Evolutionary conservation across 2,329 filamentous ascomycete genomes (phyloP).

Genomic region (Cladobotryum mycophilum): DNA sequence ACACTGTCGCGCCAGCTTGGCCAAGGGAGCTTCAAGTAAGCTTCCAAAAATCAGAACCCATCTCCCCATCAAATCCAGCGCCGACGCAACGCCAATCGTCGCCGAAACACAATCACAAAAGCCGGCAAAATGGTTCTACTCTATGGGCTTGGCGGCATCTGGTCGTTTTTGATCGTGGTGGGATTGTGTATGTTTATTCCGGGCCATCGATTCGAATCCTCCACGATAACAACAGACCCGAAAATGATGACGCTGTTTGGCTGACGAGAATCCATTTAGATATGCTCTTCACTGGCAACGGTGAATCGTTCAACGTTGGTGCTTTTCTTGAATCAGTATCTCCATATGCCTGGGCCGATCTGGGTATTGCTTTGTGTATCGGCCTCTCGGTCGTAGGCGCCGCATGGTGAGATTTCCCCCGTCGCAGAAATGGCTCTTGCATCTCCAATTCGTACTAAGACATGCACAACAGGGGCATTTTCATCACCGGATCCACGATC

Average conservation of each 20-base stretch:
- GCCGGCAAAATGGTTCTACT: constrained; percentile 58
- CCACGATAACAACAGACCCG: too few relatives aligned
- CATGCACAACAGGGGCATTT: constrained; percentile 73
- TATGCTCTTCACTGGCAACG: constrained; percentile 96
- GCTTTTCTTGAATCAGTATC: constrained; percentile 91
- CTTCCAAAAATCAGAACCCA: constrained; percentile 13
- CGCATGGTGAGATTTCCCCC: constrained; percentile 64
- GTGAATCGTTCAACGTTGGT: constrained; percentile 95
- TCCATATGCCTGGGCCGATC: constrained; percentile 85
- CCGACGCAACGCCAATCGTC: constrained; percentile 15
- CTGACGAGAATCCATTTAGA: constrained; percentile 47
- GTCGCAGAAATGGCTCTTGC: neutral
- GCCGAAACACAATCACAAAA: constrained; percentile 18
- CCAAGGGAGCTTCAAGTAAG: constrained; percentile 15
- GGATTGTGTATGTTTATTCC: constrained; percentile 62
- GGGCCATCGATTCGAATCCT: too few relatives aligned
- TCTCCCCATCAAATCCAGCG: constrained; percentile 3
- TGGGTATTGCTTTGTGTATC: constrained; percentile 91
- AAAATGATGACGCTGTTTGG: constrained; percentile 6
- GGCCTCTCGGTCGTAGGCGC: constrained; percentile 93
- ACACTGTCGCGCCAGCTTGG: constrained; percentile 16
- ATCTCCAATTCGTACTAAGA: neutral
- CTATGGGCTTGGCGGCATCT: constrained; percentile 64
- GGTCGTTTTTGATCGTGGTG: constrained; percentile 63
- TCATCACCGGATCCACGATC: constrained; percentile 96